Conservation (phyloP, 495 filamentous ascomycete genomes). For the Glutinoglossum americanum region DNA sequence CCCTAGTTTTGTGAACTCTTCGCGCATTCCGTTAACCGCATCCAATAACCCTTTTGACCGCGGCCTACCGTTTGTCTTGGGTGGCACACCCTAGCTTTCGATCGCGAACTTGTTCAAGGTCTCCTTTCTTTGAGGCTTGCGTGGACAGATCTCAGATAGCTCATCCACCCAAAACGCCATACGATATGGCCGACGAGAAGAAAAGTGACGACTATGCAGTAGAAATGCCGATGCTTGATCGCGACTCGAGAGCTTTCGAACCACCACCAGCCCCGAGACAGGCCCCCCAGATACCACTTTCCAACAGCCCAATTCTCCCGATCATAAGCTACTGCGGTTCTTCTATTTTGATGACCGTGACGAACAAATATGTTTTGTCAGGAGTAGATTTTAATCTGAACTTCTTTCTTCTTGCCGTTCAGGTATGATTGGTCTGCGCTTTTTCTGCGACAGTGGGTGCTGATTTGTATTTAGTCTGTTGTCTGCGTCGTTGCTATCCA, state of each 20-base stretch:
- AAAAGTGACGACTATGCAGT: constrained; percentile 63
- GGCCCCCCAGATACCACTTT: constrained; percentile 12
- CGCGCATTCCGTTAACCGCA: not conserved
- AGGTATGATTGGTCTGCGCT: constrained; percentile 35
- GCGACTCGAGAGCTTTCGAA: constrained; percentile 4
- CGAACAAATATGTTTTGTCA: constrained; percentile 96
- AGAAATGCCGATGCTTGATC: constrained; percentile 34
- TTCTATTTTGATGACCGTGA: constrained; percentile 95
- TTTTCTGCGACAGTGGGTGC: constrained; percentile 6
- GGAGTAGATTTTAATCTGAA: constrained; percentile 86
- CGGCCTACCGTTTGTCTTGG: not conserved
- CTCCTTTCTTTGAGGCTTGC: not conserved
- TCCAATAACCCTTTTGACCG: not conserved
- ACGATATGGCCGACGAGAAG: constrained; percentile 53
- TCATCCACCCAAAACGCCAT: not conserved
- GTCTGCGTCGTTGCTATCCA: constrained; percentile 85
- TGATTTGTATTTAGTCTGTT: constrained; percentile 36
- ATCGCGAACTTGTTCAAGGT: not conserved
- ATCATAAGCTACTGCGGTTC: constrained; percentile 82
- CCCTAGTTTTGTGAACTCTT: not conserved
- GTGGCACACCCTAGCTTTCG: not conserved
- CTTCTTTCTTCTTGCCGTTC: constrained; percentile 79
- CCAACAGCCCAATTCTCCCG: constrained; percentile 55
- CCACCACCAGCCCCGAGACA: not conserved
- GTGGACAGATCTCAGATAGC: constrained; percentile 3